These are phyloP conservation scores for Collariella sp. DNA, from an alignment of 495 filamentous ascomycete species.

Conservation along the genomic window DNA sequence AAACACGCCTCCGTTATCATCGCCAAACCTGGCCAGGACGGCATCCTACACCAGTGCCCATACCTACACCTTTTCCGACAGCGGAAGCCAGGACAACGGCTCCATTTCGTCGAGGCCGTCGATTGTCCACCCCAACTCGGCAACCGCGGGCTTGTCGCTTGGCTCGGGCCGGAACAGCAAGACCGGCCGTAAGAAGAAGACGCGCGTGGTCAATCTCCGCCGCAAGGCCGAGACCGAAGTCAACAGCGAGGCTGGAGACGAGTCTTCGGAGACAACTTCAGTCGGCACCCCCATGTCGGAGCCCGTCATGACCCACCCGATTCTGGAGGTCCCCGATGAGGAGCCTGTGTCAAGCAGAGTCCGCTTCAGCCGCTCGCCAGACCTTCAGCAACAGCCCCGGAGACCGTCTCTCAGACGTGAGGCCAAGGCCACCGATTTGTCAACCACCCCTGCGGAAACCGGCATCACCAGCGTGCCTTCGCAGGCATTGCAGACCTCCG, in stretches of 20 bases:
- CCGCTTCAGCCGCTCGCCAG: constrained; percentile 27
- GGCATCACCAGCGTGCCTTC: not conserved
- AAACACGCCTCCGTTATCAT: constrained; percentile 47
- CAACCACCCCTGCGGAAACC: constrained; percentile 7
- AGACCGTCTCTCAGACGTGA: constrained; percentile 26
- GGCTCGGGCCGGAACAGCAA: constrained; percentile 58
- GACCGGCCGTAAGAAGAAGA: constrained; percentile 75
- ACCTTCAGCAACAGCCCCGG: constrained; percentile 19
- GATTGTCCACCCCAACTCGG: constrained; percentile 39
- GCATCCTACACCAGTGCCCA: constrained; percentile 54
- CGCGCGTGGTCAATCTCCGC: constrained; percentile 84
- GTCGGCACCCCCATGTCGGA: constrained; percentile 42
- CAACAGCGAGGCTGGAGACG: constrained; percentile 37
- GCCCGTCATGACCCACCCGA: constrained; percentile 33
- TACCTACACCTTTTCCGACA: constrained; percentile 54
- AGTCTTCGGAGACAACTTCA: constrained; percentile 30
- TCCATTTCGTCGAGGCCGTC: constrained; percentile 40
- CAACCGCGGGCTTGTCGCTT: constrained; percentile 53
- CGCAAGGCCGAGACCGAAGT: constrained; percentile 51
- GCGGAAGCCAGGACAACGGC: constrained; percentile 42
- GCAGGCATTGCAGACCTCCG: not conserved
- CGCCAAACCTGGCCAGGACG: constrained; percentile 47
- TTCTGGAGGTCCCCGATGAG: constrained; percentile 49
- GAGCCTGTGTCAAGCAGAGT: constrained; percentile 39
- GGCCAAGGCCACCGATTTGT: constrained; percentile 14